phyloP scores from a whole-genome alignment of 352 stramenopile genomes.

The Phytophthora tentaculata region DNA sequence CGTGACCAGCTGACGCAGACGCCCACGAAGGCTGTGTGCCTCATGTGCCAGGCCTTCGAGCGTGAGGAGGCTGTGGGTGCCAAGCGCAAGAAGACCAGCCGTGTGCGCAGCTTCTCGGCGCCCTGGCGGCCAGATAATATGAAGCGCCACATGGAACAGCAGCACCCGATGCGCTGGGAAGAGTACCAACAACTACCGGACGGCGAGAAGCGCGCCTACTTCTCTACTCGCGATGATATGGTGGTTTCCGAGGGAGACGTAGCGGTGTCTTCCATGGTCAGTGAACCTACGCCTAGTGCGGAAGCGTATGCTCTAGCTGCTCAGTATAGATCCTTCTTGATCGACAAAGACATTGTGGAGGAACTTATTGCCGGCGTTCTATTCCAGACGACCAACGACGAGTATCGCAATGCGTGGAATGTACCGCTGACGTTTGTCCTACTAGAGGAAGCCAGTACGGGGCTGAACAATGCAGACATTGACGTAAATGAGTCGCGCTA shows the following conservation, averaged over 20 bases:
- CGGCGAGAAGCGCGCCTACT: conserved; percentile 31
- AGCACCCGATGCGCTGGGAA: conserved; percentile 33
- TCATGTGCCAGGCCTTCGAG: conserved; percentile 41
- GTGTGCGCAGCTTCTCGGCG: conserved; percentile 34
- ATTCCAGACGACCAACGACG: conserved; percentile 21
- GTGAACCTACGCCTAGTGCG: conserved; percentile 15
- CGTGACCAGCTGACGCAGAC: conserved; percentile 25
- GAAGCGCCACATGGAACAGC: conserved; percentile 42
- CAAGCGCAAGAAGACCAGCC: conserved; percentile 44
- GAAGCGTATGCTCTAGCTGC: conserved; percentile 15
- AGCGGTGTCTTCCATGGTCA: conserved; percentile 16
- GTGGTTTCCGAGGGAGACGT: conserved; percentile 4
- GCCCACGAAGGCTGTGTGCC: conserved; percentile 31
- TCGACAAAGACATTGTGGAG: conserved; percentile 36
- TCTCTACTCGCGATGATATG: conserved; percentile 14
- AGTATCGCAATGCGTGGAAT: conserved; percentile 36
- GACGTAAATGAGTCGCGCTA: conserved; percentile 35
- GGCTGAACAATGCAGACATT: conserved; percentile 4
- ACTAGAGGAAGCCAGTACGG: conserved; percentile 10
- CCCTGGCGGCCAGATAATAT: conserved; percentile 46
- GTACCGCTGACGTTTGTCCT: conserved; percentile 27
- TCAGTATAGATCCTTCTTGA: conserved; percentile 25
- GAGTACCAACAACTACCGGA: conserved; percentile 35
- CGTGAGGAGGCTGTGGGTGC: conserved; percentile 29
- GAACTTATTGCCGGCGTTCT: conserved; percentile 31